Base-by-base conservation (phyloP, 2,329 filamentous ascomycete genomes). In the Fusarium compactum region DNA sequence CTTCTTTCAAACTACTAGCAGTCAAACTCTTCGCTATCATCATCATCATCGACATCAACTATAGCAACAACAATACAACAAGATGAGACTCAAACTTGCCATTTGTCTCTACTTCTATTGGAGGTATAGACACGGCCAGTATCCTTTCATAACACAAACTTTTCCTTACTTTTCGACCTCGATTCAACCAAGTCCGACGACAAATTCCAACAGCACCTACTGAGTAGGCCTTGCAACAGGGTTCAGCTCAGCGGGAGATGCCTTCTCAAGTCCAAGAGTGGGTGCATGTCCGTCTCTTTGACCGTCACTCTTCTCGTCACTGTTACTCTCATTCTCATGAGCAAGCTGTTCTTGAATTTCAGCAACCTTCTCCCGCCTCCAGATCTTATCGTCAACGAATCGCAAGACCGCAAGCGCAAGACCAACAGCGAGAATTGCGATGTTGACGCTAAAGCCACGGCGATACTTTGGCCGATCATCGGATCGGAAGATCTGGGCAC, bases 401-500 rank as follows among this genome's bases (percentile, higher is more conserved):
- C 85, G 76, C 7, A 82, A 62, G 5, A 81, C 62, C 12, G 84
- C 82, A 5, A 86, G 70, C 0, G 72, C 12, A 3, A 85, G 67
- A 15, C 82, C 84, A n/a, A 84, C 67, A 0, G 80, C 70, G 8
- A 87, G 78, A 0, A 87, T 78, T 6, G 77, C 81, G 29, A 83
- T 83, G 44, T 79, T 79, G 61, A 86, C 77, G 24, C 77, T 81
- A 72, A 87, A 89, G 3, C 81, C 86, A 18, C 84, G 82, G 5
- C 83, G 82, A 74, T 88, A 88, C 2, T 80, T 78, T 0, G 86
- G 86, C 46, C 76, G 77, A 69, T 88, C 86, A 55, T 87, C 85
- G 0, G 77, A 68, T 24, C 84, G 84, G 81, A 89, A 90, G 64
- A 90, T 85, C 73, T 90, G 87, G 0, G 86, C 86, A 6, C 87